Evolutionary conservation across 2,329 filamentous ascomycete genomes (phyloP).

Genomic region (Incumbomyces lentus): DNA sequence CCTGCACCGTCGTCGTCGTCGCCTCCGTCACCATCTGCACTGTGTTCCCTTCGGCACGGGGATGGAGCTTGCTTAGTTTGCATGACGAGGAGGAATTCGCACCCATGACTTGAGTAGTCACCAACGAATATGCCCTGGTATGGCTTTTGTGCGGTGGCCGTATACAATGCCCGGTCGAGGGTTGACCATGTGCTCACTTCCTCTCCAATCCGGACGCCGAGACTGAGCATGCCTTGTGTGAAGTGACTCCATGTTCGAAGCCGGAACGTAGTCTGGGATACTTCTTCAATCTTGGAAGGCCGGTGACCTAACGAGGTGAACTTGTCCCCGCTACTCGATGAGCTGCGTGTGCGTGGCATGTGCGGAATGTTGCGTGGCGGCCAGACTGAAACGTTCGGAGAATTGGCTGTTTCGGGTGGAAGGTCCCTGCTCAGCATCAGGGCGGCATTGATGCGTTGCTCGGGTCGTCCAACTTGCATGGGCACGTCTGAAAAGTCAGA

Average conservation of each 20-base stretch:
- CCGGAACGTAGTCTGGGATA: constrained; percentile 62
- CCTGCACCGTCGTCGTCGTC: constrained; percentile 1
- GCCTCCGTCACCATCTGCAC: neutral
- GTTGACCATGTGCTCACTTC: constrained; percentile 58
- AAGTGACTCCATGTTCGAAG: constrained; percentile 70
- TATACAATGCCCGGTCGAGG: constrained; percentile 64
- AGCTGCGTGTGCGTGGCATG: constrained; percentile 44
- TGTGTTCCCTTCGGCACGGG: constrained; percentile 30
- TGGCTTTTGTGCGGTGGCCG: constrained; percentile 66
- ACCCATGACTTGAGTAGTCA: constrained; percentile 79
- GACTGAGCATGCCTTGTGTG: constrained; percentile 27
- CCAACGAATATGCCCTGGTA: constrained; percentile 89
- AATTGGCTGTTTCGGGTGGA: constrained; percentile 31
- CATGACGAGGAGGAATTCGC: constrained; percentile 73
- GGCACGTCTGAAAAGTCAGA: constrained; percentile 32
- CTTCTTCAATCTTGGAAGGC: constrained; percentile 45
- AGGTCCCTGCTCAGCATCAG: constrained; percentile 54
- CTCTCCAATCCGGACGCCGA: constrained; percentile 38
- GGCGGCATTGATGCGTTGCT: constrained; percentile 29
- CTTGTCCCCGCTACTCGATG: constrained; percentile 28
- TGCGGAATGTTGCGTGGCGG: constrained; percentile 63
- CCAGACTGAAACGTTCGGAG: constrained; percentile 51
- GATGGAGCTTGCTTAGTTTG: constrained; percentile 53
- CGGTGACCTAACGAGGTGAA: constrained; percentile 37
- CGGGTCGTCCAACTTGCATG: constrained; percentile 28